These are phyloP conservation scores for Gamsiella multidivaricata DNA, from an alignment of 192 early-diverging fungal species.

Conservation along the genomic window DNA sequence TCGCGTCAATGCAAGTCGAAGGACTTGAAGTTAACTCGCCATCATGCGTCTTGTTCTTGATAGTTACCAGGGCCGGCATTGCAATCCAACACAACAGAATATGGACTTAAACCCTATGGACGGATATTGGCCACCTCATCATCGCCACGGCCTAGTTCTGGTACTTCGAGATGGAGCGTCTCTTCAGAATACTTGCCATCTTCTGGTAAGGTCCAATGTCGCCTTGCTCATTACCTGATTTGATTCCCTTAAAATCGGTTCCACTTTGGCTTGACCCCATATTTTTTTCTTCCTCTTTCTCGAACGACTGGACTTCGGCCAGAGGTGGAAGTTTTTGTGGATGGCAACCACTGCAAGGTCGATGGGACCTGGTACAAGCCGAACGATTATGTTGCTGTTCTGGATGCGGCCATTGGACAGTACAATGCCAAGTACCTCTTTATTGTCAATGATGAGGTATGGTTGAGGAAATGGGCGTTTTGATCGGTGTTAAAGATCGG, in stretches of 20 bases:
- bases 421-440: conserved; percentile 23
- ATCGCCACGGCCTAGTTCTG: background rate
- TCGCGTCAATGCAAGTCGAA: background rate
- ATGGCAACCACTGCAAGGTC: conserved; percentile 9
- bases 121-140: background rate
- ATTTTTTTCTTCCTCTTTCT: too few species aligned
- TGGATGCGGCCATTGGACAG: conserved; percentile 23
- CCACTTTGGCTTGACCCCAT: too few species aligned
- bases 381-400: conserved; percentile 11
- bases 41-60: background rate
- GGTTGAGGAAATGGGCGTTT: too few species aligned
- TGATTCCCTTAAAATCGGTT: too few species aligned
- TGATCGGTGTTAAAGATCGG: too few species aligned
- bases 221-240: too few species aligned
- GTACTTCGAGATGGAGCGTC: conserved; percentile 4
- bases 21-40: background rate
- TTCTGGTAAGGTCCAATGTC: too few species aligned
- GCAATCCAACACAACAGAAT: conserved; percentile 1
- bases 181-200: conserved; percentile 5
- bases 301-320: background rate
- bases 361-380: conserved; percentile 26
- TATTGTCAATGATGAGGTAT: conserved; percentile 20
- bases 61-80: conserved; percentile 3
- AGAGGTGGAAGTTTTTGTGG: conserved; percentile 22
- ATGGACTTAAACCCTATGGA: background rate